These are phyloP conservation scores for Hymenoscyphus scutula DNA, from an alignment of 2,329 filamentous ascomycete genomes.

Conservation along the genomic window DNA sequence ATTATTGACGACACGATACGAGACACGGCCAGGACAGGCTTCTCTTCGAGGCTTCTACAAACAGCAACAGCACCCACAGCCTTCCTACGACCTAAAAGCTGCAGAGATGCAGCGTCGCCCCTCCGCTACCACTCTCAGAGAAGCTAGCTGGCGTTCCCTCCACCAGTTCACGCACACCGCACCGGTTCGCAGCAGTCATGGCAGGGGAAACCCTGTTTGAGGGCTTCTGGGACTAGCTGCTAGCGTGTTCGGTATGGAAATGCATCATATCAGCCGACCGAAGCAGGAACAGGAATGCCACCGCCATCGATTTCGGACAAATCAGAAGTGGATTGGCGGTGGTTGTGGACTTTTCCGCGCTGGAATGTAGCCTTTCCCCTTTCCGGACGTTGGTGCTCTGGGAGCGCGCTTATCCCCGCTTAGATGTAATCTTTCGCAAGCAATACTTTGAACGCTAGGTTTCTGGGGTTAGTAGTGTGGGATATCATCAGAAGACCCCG, in stretches of 20 bases:
- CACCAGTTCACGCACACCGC: constrained; percentile 33
- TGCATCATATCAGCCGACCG: not conserved
- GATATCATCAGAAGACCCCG: not conserved
- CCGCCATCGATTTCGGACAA: constrained; percentile 3
- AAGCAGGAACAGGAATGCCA: not conserved
- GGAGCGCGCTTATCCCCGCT: constrained; percentile 9
- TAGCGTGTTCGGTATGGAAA: constrained; percentile 3
- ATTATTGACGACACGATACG: constrained; percentile 8
- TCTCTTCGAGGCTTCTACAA: constrained; percentile 31
- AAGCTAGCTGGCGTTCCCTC: constrained; percentile 20
- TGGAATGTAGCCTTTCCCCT: constrained; percentile 10
- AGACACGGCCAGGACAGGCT: constrained; percentile 20
- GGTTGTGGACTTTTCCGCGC: not conserved
- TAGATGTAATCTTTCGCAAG: not conserved
- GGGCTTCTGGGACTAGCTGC: not conserved
- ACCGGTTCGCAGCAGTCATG: constrained; percentile 20
- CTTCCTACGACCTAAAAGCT: not conserved
- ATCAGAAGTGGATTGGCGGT: not conserved
- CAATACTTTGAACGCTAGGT: not conserved
- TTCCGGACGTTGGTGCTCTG: constrained; percentile 3
- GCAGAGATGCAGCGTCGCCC: not conserved
- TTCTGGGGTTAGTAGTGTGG: not conserved
- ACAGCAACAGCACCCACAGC: constrained; percentile 16
- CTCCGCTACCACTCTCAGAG: not conserved
- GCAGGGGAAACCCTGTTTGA: not conserved